Evolutionary conservation across 2,329 filamentous ascomycete genomes (phyloP).

Genomic region (Xylaria arbuscula): DNA sequence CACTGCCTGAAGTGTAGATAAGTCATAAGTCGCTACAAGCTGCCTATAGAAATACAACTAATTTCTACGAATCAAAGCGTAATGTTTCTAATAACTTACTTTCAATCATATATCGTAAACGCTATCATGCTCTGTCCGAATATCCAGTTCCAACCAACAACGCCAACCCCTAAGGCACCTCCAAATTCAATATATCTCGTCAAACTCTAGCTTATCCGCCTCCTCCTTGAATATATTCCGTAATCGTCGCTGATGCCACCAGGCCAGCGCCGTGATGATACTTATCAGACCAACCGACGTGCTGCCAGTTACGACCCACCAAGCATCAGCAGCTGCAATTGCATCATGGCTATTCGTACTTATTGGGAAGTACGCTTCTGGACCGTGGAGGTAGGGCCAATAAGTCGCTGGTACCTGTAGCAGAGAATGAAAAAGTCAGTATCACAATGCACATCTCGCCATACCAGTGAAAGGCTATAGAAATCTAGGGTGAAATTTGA

Average conservation of each 20-base stretch:
- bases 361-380: slow-evolving; percentile 45
- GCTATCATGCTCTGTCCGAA: too few species aligned
- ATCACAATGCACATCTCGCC: too few species aligned
- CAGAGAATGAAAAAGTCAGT: not conserved
- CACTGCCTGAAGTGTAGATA: not conserved
- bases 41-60: not conserved
- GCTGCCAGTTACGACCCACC: slow-evolving; percentile 47
- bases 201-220: slow-evolving; percentile 44
- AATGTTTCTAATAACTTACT: not conserved
- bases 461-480: too few species aligned
- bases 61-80: not conserved
- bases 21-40: not conserved
- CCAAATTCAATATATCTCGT: slow-evolving; percentile 32
- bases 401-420: slow-evolving; percentile 41
- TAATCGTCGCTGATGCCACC: slow-evolving; percentile 51
- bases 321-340: slow-evolving; percentile 44
- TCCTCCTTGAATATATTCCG: slow-evolving; percentile 48
- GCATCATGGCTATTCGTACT: slow-evolving; percentile 44
- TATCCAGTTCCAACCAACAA: not conserved
- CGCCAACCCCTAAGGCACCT: not conserved
- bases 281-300: slow-evolving; percentile 43
- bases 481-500: not conserved
- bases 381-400: slow-evolving; percentile 38
- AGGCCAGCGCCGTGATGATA: slow-evolving; percentile 47
- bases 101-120: not conserved